Percentiles rank a stretch among this genome's conserved stretches.
Evolutionary conservation across 1,284 basidiomycete species (phyloP).

Genomic region (Microbotryomycetes sp.): DNA sequence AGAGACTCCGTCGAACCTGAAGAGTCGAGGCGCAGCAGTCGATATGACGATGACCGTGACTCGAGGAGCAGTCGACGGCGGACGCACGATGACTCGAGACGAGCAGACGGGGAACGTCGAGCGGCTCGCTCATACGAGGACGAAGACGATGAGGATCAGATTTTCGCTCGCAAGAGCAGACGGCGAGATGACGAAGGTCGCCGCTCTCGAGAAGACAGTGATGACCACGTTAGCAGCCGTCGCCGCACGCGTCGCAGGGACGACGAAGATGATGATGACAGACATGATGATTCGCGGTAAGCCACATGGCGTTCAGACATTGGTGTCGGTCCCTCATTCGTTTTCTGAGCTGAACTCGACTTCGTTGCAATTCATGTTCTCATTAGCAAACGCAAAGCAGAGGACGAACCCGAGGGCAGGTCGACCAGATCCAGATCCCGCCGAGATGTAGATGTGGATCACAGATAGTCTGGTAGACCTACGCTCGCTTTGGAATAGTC

Average conservation of each 20-base stretch:
- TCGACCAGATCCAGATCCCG: not conserved
- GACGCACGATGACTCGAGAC: not conserved
- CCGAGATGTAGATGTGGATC: not conserved
- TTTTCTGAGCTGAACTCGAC: not conserved
- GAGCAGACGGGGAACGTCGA: not conserved
- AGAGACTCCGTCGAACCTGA: not conserved
- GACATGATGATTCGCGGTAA: not conserved
- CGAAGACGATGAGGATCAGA: not conserved
- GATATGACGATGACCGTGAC: not conserved
- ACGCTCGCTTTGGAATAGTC: not conserved
- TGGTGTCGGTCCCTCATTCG: not conserved
- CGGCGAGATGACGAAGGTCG: not conserved
- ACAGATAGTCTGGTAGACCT: not conserved
- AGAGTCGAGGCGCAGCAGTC: not conserved
- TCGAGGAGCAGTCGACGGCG: not conserved
- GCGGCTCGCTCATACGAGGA: not conserved
- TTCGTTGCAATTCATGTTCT: too few relatives aligned
- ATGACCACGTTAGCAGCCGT: not conserved
- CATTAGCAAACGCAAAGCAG: not conserved
- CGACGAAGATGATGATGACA: not conserved
- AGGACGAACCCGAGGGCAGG: not conserved
- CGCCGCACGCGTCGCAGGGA: not conserved
- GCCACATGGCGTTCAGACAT: not conserved
- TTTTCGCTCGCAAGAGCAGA: not conserved
- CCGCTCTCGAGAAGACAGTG: not conserved